Evolutionary conservation across 345 rosid genomes (phyloP), one percentile per base, ranked within the genome.

Genomic region (Hibiscus tridactylites): DNA sequence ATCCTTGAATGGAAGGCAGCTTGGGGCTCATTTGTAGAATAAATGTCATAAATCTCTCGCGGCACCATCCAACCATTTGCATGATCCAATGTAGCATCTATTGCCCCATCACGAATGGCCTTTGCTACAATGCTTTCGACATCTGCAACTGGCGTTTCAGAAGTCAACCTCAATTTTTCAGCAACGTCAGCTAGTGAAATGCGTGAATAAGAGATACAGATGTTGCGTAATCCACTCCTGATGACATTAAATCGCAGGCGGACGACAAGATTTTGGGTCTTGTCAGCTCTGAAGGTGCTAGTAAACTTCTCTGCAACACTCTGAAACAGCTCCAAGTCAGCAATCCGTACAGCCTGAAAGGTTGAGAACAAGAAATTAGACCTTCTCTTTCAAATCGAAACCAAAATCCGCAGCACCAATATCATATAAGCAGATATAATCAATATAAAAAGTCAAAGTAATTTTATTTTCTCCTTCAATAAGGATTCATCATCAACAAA

Each of bases 21-120:
- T 72, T 91, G 96, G 11, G 96, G 97, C 75, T 91, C 96, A 24
- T 84, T 90, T 10, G 96, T 90, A 1, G 98, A 53, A 53, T 53
- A 53, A 53, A 53, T 53, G 21, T 53, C 58, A 53, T 19, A 1
- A 17, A 17, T n/a, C 8, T 53, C 58, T n/a, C 17, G 17, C 8
- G 58, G n/a, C 24, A n/a, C 21, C 58, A 53, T 53, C 58, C 58
- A 53, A 53, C 58, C 58, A 53, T 53, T 53, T 53, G 58, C 58
- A 53, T 53, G 58, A 53, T 53, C 58, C 58, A 53, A 53, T 53
- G 58, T 53, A n/a, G 58, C 58, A 53, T 53, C 58, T 53, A 53
- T n/a, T 2, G 97, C 96, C 61, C 91, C 96, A 70, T 91, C 97
- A 12, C 90, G 80, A n/a, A 91, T 90, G 54, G 94, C 96, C 80